Evolutionary conservation across 164 flowering plant genomes (phyloP).

Genomic region (Nymphaea thermarum): DNA sequence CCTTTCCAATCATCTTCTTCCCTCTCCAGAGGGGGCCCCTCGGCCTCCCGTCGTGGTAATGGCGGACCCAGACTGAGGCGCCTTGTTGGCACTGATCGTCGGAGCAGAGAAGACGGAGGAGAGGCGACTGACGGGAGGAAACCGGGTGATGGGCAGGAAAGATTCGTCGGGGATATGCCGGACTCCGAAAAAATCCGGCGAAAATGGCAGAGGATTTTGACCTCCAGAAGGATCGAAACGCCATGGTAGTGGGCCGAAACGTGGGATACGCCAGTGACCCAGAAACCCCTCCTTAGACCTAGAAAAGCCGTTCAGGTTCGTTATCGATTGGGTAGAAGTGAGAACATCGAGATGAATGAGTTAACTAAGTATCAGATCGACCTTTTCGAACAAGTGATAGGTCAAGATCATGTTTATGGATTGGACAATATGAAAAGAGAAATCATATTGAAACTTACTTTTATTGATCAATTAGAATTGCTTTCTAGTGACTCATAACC

Average conservation of each 20-base stretch:
- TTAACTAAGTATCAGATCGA: too few species aligned
- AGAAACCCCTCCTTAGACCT: too few species aligned
- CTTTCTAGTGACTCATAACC: too few species aligned
- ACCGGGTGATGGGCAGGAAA: background rate
- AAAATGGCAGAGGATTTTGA: background rate
- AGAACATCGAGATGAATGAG: too few species aligned
- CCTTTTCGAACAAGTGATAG: too few species aligned
- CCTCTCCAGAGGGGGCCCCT: slow-evolving; percentile 92
- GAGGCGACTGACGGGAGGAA: too few species aligned
- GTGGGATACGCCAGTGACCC: too few species aligned
- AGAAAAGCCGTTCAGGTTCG: too few species aligned
- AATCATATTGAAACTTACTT: too few species aligned
- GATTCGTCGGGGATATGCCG: background rate
- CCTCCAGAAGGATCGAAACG: background rate
- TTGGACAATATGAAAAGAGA: too few species aligned
- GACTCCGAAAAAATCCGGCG: background rate
- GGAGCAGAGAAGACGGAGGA: background rate
- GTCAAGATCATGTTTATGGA: too few species aligned
- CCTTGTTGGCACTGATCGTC: background rate
- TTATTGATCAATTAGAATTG: background rate
- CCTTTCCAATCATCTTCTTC: slow-evolving; percentile 77
- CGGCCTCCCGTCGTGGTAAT: slow-evolving; percentile 81
- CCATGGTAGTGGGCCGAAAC: background rate
- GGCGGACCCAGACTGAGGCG: background rate
- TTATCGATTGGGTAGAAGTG: too few species aligned